Percentiles rank a stretch among this genome's conserved stretches.
These are phyloP conservation scores for Salicornia ramosissima DNA, from an alignment of 148 eudicot genomes.

Conservation along the genomic window DNA sequence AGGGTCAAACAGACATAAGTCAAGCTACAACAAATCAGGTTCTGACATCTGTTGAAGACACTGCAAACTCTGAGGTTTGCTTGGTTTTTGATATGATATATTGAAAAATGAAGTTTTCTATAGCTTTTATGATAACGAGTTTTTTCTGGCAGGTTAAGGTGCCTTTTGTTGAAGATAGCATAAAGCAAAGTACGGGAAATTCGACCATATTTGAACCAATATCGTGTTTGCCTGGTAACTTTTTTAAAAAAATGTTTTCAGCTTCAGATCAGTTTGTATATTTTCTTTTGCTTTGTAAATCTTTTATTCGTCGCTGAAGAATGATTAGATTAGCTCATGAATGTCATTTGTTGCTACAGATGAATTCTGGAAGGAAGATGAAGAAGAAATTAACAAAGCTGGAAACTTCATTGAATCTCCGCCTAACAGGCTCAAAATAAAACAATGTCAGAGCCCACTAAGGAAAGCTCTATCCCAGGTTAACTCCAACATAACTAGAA, in stretches of 20 bases:
- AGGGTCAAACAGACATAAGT: background rate
- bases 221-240: conserved; percentile 35
- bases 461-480: conserved; percentile 67
- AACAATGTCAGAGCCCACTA: conserved; percentile 37
- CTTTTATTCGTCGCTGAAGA: background rate
- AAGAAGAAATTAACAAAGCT: conserved; percentile 16
- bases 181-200: conserved; percentile 3
- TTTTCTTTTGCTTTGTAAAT: background rate
- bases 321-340: background rate
- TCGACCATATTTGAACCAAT: conserved; percentile 18
- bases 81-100: background rate
- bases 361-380: conserved; percentile 25
- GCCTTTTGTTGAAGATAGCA: conserved; percentile 7
- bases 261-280: background rate
- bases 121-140: background rate
- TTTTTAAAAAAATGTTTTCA: background rate
- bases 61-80: conserved; percentile 12
- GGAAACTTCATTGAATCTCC: conserved; percentile 24
- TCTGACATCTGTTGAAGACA: conserved; percentile 13
- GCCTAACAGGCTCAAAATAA: conserved; percentile 31
- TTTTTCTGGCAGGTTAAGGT: conserved; percentile 11
- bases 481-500: conserved; percentile 33
- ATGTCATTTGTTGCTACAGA: conserved; percentile 25
- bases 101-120: background rate
- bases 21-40: background rate